phyloP scores from a whole-genome alignment of 2,329 filamentous ascomycete genomes.

The Botryotinia globosa region DNA sequence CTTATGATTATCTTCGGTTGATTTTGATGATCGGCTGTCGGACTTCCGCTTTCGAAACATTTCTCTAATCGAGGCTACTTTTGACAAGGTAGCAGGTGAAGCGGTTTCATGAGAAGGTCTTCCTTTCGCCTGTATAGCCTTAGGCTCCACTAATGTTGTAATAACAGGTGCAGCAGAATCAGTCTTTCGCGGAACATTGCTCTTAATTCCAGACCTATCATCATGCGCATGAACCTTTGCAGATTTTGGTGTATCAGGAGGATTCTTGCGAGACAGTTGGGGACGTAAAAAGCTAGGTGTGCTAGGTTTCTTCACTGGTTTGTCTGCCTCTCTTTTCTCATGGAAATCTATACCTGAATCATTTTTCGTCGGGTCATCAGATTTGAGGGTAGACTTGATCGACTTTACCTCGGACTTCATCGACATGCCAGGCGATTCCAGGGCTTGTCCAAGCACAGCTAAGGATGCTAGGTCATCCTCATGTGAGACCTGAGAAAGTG shows the following conservation, averaged over 20 bases:
- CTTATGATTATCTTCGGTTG: constrained; percentile 2
- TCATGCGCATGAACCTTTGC: not conserved
- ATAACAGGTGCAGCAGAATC: not conserved
- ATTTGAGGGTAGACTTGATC: not conserved
- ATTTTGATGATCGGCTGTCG: constrained; percentile 6
- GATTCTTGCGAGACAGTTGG: not conserved
- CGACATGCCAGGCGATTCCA: constrained; percentile 17
- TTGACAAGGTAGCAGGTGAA: constrained; percentile 12
- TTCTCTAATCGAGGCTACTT: constrained; percentile 18
- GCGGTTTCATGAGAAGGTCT: not conserved
- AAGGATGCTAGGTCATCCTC: constrained; percentile 30
- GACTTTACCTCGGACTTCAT: not conserved
- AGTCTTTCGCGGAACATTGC: not conserved
- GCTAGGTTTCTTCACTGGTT: not conserved
- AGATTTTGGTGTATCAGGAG: not conserved
- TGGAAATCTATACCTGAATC: constrained; percentile 15
- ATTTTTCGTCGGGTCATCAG: constrained; percentile 4
- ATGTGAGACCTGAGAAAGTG: constrained; percentile 24
- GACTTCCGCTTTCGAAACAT: constrained; percentile 18
- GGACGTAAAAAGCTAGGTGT: not conserved
- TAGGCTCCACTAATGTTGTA: not conserved
- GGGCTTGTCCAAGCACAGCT: constrained; percentile 23
- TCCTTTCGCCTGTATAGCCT: not conserved
- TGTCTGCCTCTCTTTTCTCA: constrained; percentile 1
- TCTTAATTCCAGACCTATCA: not conserved